These are phyloP conservation scores for Epichloe glyceriae DNA, from an alignment of 2,329 filamentous ascomycete genomes.

Conservation along the genomic window DNA sequence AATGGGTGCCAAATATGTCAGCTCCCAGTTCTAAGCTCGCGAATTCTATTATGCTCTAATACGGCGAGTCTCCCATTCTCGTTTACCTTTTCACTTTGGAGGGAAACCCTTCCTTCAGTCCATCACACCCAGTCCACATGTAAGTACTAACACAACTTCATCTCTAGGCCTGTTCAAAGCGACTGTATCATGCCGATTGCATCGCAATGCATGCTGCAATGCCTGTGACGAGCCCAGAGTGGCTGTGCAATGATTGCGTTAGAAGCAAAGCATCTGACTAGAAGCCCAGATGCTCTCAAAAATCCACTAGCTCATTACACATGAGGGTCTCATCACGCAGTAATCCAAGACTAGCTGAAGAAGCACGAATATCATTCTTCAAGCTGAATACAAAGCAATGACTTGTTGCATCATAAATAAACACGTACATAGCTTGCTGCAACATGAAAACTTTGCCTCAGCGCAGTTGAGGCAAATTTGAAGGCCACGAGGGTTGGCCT, in stretches of 20 bases:
- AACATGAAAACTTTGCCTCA: neutral
- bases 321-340: neutral
- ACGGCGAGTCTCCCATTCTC: slow-evolving; percentile 24
- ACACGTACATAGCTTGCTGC: neutral
- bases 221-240: slow-evolving; percentile 22
- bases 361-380: neutral
- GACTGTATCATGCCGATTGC: slow-evolving; percentile 37
- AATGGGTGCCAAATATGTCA: slow-evolving; percentile 36
- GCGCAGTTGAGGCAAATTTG: neutral
- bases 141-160: neutral
- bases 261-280: slow-evolving; percentile 13
- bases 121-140: neutral
- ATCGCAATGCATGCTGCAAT: slow-evolving; percentile 23
- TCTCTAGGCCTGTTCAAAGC: slow-evolving; percentile 26
- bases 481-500: too few relatives aligned
- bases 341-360: neutral
- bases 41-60: slow-evolving; percentile 36
- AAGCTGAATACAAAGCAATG: neutral
- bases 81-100: neutral
- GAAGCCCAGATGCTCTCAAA: slow-evolving; percentile 5
- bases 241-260: slow-evolving; percentile 33
- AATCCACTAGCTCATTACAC: neutral
- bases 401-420: neutral
- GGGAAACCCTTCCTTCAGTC: neutral
- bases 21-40: slow-evolving; percentile 33